A percentile compares a stretch with the other conserved stretches of the same genome.
Evolutionary conservation across 495 filamentous ascomycete genomes (phyloP).

Genomic region (Podospora appendiculata): DNA sequence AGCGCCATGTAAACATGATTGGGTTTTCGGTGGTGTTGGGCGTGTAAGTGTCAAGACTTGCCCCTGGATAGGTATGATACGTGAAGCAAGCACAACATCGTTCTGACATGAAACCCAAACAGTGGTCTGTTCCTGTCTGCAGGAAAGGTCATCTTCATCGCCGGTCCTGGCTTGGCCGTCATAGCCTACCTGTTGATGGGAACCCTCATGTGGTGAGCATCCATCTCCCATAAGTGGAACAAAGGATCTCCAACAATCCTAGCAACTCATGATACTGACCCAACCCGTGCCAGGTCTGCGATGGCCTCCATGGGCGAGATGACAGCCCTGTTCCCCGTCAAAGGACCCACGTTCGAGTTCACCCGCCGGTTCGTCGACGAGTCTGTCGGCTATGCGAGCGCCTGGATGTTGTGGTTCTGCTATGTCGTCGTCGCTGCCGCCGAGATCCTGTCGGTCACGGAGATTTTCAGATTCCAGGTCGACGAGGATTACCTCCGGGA

Average conservation of each 20-base stretch:
- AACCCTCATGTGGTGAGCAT: constrained; percentile 31
- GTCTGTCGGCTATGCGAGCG: constrained; percentile 31
- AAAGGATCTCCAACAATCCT: not conserved
- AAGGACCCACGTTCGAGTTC: constrained; percentile 35
- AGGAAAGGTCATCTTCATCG: constrained; percentile 30
- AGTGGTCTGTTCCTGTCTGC: constrained; percentile 33
- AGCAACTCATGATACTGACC: not conserved
- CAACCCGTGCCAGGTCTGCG: constrained; percentile 17
- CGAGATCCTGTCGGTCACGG: constrained; percentile 27
- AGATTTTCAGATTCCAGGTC: constrained; percentile 30
- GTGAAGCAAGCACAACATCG: not conserved
- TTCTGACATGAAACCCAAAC: not conserved
- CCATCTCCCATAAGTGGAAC: too few species aligned
- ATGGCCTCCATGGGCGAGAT: constrained; percentile 34
- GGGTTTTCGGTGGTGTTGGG: constrained; percentile 21
- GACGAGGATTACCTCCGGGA: constrained; percentile 18
- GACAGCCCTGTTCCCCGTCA: constrained; percentile 36
- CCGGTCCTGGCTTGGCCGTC: constrained; percentile 28
- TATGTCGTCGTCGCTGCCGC: constrained; percentile 25
- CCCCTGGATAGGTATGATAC: not conserved
- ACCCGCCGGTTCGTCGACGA: constrained; percentile 32
- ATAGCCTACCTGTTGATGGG: constrained; percentile 28
- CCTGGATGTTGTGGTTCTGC: constrained; percentile 42
- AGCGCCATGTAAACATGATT: constrained; percentile 36
- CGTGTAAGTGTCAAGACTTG: constrained; percentile 15